phyloP scores from a whole-genome alignment of 2,329 filamentous ascomycete species.

The Cercospora janseana region DNA sequence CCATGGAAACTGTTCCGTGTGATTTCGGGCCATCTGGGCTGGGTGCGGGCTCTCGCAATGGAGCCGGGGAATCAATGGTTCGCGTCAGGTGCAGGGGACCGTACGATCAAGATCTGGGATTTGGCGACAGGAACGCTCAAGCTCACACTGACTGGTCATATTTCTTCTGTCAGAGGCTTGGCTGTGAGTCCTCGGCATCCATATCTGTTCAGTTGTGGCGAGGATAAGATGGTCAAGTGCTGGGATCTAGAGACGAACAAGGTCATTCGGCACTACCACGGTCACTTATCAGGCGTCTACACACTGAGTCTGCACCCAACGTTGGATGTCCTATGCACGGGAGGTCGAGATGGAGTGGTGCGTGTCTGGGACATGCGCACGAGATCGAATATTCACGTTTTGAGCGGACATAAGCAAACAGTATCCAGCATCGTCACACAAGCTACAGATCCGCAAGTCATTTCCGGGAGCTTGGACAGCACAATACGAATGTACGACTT shows the following conservation, averaged over 20 bases:
- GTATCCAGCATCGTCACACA: conserved; percentile 88
- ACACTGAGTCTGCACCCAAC: conserved; percentile 90
- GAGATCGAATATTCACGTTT: conserved; percentile 89
- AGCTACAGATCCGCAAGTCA: conserved; percentile 93
- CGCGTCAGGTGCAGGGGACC: conserved; percentile 87
- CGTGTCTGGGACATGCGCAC: conserved; percentile 99
- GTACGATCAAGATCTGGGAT: conserved; percentile 99
- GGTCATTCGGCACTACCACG: conserved; percentile 96
- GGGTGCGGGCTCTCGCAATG: conserved; percentile 85
- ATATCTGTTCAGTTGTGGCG: conserved; percentile 94
- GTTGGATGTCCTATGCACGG: conserved; percentile 89
- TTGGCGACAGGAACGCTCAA: conserved; percentile 80
- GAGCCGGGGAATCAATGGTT: conserved; percentile 99
- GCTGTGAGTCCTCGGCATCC: conserved; percentile 92
- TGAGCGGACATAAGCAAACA: conserved; percentile 86
- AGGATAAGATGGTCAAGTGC: conserved; percentile 99
- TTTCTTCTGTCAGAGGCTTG: conserved; percentile 86
- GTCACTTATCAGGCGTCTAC: conserved; percentile 94
- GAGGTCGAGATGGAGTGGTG: conserved; percentile 89
- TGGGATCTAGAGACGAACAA: conserved; percentile 99
- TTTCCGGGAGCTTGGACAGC: conserved; percentile 86
- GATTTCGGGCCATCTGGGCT: conserved; percentile 92
- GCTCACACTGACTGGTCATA: conserved; percentile 88
- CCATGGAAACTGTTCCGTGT: conserved; percentile 99
- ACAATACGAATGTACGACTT: conserved; percentile 94